These are phyloP conservation scores for Hemileccinum rubropunctum DNA, from an alignment of 768 basidiomycete species.

Conservation along the genomic window DNA sequence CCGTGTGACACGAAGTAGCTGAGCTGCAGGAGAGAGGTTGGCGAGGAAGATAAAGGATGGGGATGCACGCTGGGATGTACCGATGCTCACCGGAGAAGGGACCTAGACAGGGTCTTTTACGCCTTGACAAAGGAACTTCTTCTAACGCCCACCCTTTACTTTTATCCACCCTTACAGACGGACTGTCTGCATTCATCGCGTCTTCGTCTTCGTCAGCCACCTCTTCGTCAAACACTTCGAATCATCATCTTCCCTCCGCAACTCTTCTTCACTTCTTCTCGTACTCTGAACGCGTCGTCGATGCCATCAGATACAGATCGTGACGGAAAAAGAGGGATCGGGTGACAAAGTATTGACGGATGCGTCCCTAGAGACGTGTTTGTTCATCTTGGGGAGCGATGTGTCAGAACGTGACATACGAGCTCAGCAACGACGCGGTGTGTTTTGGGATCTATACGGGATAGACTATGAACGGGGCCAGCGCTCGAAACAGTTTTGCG, in stretches of 20 bases:
- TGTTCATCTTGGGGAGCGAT: neutral
- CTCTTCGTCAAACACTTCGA: slow-evolving; percentile 36
- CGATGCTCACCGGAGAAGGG: slow-evolving; percentile 57
- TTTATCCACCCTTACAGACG: slow-evolving; percentile 22
- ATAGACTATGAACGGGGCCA: slow-evolving; percentile 51
- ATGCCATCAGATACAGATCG: slow-evolving; percentile 32
- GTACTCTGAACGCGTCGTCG: too few relatives aligned
- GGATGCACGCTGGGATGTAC: too few relatives aligned
- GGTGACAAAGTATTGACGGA: slow-evolving; percentile 75
- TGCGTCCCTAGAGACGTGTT: slow-evolving; percentile 52
- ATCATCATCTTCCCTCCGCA: slow-evolving; percentile 41
- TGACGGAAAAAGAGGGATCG: too few relatives aligned
- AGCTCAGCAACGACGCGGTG: slow-evolving; percentile 73
- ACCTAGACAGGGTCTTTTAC: slow-evolving; percentile 54
- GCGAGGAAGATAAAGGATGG: too few relatives aligned
- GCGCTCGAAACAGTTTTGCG: too few relatives aligned
- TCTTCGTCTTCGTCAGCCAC: slow-evolving; percentile 3
- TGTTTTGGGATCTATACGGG: slow-evolving; percentile 74
- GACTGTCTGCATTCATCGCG: slow-evolving; percentile 5
- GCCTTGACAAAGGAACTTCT: slow-evolving; percentile 32
- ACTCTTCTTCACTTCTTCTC: slow-evolving; percentile 54
- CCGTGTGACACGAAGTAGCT: too few relatives aligned
- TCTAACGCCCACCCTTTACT: slow-evolving; percentile 39
- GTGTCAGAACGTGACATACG: slow-evolving; percentile 14
- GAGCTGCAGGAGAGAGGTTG: too few relatives aligned